phyloP scores from a whole-genome alignment of 2,329 filamentous ascomycete genomes.

The Pseudocercospora pini-densiflorae region DNA sequence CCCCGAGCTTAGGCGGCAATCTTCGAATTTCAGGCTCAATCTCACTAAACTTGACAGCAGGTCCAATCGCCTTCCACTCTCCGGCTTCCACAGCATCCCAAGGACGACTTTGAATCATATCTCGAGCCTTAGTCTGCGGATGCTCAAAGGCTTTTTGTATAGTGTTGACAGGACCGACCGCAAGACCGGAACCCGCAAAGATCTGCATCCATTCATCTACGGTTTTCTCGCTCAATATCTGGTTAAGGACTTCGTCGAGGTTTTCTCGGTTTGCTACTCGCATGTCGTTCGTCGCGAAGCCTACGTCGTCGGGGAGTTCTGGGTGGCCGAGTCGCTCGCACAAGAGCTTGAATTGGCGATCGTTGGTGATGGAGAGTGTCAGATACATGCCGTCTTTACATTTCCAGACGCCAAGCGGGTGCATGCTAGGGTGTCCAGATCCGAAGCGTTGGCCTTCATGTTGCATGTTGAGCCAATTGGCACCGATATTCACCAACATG shows the following conservation, averaged over 20 bases:
- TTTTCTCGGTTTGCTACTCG: conserved; percentile 30
- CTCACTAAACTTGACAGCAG: conserved; percentile 15
- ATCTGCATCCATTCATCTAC: conserved; percentile 44
- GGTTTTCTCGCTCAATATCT: conserved; percentile 38
- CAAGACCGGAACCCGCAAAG: conserved; percentile 48
- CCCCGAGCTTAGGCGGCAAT: neutral
- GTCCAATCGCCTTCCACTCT: conserved; percentile 34
- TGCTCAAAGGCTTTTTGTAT: conserved; percentile 48
- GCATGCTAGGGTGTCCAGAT: conserved; percentile 50
- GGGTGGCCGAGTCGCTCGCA: conserved; percentile 24
- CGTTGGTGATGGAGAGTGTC: conserved; percentile 42
- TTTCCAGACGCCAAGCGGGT: conserved; percentile 48
- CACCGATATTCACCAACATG: conserved; percentile 46
- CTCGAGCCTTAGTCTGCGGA: conserved; percentile 44
- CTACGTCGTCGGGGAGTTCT: conserved; percentile 28
- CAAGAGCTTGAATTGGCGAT: conserved; percentile 42
- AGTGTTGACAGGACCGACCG: conserved; percentile 50
- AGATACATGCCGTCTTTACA: conserved; percentile 40
- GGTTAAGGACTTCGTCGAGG: conserved; percentile 41
- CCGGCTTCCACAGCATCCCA: conserved; percentile 32
- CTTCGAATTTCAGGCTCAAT: conserved; percentile 5
- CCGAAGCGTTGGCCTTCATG: conserved; percentile 48
- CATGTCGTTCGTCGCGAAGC: conserved; percentile 30
- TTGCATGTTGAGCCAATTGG: conserved; percentile 42
- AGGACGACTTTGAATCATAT: conserved; percentile 17